phyloP scores from a whole-genome alignment of 2,329 filamentous ascomycete species.

The Simplicillium aogashimaense region DNA sequence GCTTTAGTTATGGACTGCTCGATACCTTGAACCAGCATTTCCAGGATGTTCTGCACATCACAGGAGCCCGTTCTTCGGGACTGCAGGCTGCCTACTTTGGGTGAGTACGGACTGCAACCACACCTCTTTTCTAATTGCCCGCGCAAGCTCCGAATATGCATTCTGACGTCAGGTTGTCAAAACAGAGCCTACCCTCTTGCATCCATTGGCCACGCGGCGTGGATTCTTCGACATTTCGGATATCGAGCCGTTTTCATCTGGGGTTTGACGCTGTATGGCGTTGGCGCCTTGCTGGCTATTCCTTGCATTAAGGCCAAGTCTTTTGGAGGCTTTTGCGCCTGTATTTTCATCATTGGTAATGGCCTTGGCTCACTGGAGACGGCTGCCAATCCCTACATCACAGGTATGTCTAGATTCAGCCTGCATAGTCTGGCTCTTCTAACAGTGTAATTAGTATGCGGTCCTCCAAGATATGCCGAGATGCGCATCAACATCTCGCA shows the following conservation, averaged over 20 bases:
- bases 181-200: slow-evolving; percentile 56
- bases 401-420: slow-evolving; percentile 27
- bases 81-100: slow-evolving; percentile 43
- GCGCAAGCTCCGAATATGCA: slow-evolving; percentile 15
- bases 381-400: slow-evolving; percentile 66
- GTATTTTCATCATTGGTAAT: slow-evolving; percentile 64
- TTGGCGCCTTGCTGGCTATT: slow-evolving; percentile 47
- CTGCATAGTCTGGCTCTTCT: background rate
- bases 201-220: slow-evolving; percentile 55
- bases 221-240: slow-evolving; percentile 53
- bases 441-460: slow-evolving; percentile 23
- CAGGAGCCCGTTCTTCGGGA: slow-evolving; percentile 32
- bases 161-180: slow-evolving; percentile 9
- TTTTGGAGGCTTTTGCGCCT: slow-evolving; percentile 65
- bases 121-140: slow-evolving; percentile 33
- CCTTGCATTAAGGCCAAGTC: slow-evolving; percentile 50
- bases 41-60: slow-evolving; percentile 33
- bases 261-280: slow-evolving; percentile 56
- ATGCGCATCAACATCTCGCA: slow-evolving; percentile 68
- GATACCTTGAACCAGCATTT: slow-evolving; percentile 42
- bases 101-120: slow-evolving; percentile 31
- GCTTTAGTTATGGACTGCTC: slow-evolving; percentile 34
- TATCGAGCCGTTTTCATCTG: slow-evolving; percentile 61
- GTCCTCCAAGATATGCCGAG: slow-evolving; percentile 61
- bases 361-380: slow-evolving; percentile 68